Evolutionary conservation across 2,329 filamentous ascomycete genomes (phyloP).

Genomic region (Daldinia sp.): DNA sequence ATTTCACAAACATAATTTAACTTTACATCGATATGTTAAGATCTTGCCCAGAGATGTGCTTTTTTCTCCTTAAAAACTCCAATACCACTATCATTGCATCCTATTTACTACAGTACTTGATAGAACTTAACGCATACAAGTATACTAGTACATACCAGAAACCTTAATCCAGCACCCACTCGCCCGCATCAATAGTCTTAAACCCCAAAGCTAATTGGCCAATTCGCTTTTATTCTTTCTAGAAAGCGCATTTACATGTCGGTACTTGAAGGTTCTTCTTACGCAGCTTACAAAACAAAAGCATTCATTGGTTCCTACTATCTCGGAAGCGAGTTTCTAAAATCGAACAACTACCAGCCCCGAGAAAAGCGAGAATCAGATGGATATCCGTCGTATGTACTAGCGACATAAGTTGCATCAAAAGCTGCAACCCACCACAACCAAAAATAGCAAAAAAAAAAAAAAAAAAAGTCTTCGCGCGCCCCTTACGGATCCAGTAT

Average conservation of each 20-base stretch:
- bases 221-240: conserved; percentile 25
- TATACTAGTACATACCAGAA: background rate
- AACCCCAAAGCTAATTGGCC: conserved; percentile 22
- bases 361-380: conserved; percentile 10
- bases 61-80: no score
- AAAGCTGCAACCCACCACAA: conserved; percentile 29
- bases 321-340: background rate
- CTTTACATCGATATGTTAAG: no score
- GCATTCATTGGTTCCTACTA: background rate
- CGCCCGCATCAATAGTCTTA: conserved; percentile 12
- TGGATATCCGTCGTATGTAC: conserved; percentile 21
- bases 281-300: conserved; percentile 4
- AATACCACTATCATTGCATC: no score
- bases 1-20: no score
- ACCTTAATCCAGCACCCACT: conserved; percentile 3
- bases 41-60: background rate
- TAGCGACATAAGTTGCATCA: conserved; percentile 18
- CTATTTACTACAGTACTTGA: no score
- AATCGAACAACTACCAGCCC: conserved; percentile 2
- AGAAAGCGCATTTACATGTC: conserved; percentile 14
- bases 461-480: conserved; percentile 11
- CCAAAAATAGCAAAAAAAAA: conserved; percentile 32
- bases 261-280: conserved; percentile 5
- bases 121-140: no score
- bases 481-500: background rate